Conservation (phyloP, 345 rosid species). For the Populus deltoides region DNA sequence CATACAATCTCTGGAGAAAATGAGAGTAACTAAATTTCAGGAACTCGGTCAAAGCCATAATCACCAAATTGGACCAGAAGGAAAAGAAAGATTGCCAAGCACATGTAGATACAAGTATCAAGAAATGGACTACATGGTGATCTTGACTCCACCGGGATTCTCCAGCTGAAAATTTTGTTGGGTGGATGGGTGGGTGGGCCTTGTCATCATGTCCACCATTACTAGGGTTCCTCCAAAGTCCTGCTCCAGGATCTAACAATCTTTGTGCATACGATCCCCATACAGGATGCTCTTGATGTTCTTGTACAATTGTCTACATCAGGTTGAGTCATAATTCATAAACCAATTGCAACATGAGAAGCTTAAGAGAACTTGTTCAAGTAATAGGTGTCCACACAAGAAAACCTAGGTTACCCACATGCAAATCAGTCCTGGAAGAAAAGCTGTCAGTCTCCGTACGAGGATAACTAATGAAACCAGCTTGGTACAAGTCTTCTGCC, state of each 20-base stretch:
- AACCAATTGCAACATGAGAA: neutral
- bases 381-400: neutral
- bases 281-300: conserved; percentile 75
- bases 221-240: conserved; percentile 93
- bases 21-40: conserved; percentile 6
- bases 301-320: conserved; percentile 72
- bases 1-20: conserved; percentile 71
- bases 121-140: conserved; percentile 56
- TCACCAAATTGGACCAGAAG: neutral
- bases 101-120: neutral
- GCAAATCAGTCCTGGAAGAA: conserved; percentile 84
- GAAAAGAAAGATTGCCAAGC: neutral
- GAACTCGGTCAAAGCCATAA: neutral
- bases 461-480: conserved; percentile 98
- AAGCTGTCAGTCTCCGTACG: conserved; percentile 95
- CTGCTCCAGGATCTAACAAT: conserved; percentile 64
- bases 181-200: conserved; percentile 99
- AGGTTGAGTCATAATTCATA: conserved; percentile 9
- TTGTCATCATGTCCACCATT: conserved; percentile 98
- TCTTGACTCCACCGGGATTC: conserved; percentile 84
- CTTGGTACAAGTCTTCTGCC: conserved; percentile 94
- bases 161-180: conserved; percentile 88
- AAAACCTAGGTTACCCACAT: conserved; percentile 49
- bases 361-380: neutral
- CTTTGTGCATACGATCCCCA: conserved; percentile 94